A percentile compares a stretch with the other conserved stretches of the same genome.
Conservation (phyloP, 495 filamentous ascomycete species). For the Aspergillus saccharolyticus region DNA sequence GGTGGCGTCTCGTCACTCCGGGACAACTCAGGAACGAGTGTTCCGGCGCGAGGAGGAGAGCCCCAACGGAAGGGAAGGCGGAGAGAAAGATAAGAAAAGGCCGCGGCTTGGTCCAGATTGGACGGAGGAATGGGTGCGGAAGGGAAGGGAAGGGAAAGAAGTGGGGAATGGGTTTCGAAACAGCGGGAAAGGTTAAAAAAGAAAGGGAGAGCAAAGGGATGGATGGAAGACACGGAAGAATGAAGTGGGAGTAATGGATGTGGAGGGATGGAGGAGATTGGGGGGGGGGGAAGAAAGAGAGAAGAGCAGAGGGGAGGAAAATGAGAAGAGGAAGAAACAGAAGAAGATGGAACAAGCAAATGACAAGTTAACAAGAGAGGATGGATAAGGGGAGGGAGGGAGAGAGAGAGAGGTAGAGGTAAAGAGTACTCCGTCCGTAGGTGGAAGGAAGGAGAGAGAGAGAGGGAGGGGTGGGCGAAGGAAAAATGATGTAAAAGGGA, state of each 20-base stretch:
- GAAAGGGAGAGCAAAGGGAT: background rate
- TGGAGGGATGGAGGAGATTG: background rate
- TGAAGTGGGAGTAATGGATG: background rate
- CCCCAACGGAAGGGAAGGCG: conserved; percentile 16
- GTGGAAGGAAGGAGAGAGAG: background rate
- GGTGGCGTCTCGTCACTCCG: conserved; percentile 40
- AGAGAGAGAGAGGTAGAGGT: background rate
- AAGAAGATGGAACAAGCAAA: background rate
- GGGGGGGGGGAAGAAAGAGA: background rate
- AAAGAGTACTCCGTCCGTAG: background rate
- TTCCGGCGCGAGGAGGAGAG: conserved; percentile 36
- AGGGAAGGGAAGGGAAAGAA: conserved; percentile 2
- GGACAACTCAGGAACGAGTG: conserved; percentile 38
- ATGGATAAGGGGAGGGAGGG: background rate
- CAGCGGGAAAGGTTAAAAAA: conserved; percentile 2
- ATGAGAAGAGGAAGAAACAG: background rate
- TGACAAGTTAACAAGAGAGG: background rate
- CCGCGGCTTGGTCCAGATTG: conserved; percentile 10
- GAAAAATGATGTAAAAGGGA: conserved; percentile 4
- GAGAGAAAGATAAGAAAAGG: conserved; percentile 13
- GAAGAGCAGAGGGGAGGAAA: background rate
- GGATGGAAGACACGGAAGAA: conserved; percentile 1
- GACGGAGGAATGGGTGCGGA: conserved; percentile 8
- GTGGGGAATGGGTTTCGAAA: background rate
- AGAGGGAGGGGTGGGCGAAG: background rate